Evolutionary conservation across 345 rosid species (phyloP).

Genomic region (Eucalyptus curtisii): DNA sequence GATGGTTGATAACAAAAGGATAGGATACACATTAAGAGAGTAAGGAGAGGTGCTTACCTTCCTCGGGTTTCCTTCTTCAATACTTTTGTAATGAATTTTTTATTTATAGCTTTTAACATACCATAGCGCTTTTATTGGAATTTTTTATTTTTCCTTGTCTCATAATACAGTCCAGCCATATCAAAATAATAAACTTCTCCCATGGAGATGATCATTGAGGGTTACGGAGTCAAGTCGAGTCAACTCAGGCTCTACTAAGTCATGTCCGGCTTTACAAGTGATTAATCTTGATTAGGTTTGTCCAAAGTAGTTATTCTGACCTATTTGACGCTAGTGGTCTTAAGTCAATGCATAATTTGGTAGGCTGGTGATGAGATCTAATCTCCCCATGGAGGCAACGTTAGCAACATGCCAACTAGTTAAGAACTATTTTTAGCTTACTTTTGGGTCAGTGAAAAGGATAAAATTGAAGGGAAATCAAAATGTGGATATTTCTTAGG

Average conservation of each 20-base stretch:
- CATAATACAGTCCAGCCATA: neutral
- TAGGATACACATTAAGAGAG: neutral
- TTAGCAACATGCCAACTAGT: neutral
- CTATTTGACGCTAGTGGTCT: neutral
- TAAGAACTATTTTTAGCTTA: neutral
- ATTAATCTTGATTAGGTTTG: neutral
- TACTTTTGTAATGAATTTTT: neutral
- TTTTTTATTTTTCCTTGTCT: neutral
- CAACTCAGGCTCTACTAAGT: neutral
- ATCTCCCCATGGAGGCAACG: neutral
- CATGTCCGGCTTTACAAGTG: neutral
- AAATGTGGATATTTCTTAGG: neutral
- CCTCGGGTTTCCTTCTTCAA: neutral
- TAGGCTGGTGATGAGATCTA: neutral
- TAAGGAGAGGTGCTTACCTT: neutral
- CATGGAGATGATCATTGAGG: neutral
- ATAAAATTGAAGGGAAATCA: neutral
- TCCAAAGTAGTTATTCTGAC: neutral
- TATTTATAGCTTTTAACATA: neutral
- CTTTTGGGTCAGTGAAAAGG: neutral
- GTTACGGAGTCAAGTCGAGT: fast-evolving
- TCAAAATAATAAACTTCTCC: neutral
- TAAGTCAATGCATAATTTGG: neutral
- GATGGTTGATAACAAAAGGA: neutral
- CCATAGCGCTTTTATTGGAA: neutral